phyloP scores from a whole-genome alignment of 306 rosid species.

The Morella rubra region DNA sequence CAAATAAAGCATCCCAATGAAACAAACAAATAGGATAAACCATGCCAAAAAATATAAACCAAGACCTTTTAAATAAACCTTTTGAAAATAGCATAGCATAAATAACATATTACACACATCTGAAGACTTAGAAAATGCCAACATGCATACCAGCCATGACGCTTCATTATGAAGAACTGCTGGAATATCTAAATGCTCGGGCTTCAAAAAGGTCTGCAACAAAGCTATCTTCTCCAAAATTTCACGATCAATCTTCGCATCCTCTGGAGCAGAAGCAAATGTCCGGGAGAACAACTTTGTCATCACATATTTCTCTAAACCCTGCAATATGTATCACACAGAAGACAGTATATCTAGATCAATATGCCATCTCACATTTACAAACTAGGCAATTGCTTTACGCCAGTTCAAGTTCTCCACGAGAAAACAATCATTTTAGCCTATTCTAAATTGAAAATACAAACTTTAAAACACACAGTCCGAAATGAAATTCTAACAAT shows the following conservation, averaged over 20 bases:
- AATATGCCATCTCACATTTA: slow-evolving; percentile 7
- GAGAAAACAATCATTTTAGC: not conserved
- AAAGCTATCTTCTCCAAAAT: slow-evolving; percentile 46
- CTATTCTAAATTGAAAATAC: not conserved
- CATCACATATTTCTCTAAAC: slow-evolving; percentile 71
- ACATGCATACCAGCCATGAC: slow-evolving; percentile 57
- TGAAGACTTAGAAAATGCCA: not conserved
- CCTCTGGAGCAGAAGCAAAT: slow-evolving; percentile 50
- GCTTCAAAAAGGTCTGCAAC: slow-evolving; percentile 66
- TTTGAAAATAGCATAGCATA: not conserved
- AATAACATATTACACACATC: not conserved
- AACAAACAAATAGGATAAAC: not conserved
- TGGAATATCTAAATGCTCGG: slow-evolving; percentile 70
- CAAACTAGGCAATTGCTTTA: not conserved
- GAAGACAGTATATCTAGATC: not conserved
- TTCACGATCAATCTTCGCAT: slow-evolving; percentile 48
- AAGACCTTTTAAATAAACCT: not conserved
- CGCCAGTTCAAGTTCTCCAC: not conserved
- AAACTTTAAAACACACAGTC: not conserved
- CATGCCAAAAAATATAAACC: not conserved
- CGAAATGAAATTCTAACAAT: not conserved
- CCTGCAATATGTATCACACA: slow-evolving; percentile 33
- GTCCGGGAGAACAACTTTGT: slow-evolving; percentile 66
- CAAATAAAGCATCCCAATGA: not conserved
- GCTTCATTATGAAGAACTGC: slow-evolving; percentile 49